Percentiles rank a stretch among this genome's conserved stretches.
These are phyloP conservation scores for Medicago truncatula DNA, from an alignment of 306 rosid genomes.

Conservation along the genomic window DNA sequence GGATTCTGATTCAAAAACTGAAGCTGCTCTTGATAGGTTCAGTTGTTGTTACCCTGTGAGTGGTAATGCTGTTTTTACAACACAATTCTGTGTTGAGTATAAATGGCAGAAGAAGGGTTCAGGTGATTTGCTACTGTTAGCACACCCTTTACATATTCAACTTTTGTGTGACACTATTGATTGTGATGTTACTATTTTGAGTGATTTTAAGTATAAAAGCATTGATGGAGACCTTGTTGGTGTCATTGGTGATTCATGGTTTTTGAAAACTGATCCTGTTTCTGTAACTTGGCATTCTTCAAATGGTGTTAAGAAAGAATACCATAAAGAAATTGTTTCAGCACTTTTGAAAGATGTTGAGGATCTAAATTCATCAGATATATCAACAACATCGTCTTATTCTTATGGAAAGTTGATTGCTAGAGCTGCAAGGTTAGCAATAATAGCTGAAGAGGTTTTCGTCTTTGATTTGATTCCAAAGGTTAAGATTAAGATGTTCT, in stretches of 20 bases:
- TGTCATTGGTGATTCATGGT: background rate
- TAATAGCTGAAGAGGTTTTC: background rate
- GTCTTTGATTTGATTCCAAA: background rate
- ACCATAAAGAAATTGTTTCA: background rate
- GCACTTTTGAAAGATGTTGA: background rate
- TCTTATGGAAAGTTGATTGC: background rate
- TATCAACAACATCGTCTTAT: background rate
- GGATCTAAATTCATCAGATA: background rate
- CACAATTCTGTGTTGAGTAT: background rate
- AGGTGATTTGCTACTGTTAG: background rate
- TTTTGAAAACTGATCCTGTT: constrained; percentile 2
- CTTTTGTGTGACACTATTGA: background rate
- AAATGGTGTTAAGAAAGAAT: background rate
- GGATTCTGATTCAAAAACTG: background rate
- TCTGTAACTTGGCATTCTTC: background rate
- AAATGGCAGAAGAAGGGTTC: background rate
- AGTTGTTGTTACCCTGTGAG: background rate
- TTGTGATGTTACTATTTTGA: background rate
- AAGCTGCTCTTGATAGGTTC: background rate
- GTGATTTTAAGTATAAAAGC: background rate
- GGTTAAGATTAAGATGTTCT: background rate
- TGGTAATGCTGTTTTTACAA: background rate
- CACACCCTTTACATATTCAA: background rate
- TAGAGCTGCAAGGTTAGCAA: background rate
- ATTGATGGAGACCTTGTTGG: constrained; percentile 6